These are phyloP conservation scores for Rhododendron williamsianum DNA, from an alignment of 148 eudicot genomes.

Conservation along the genomic window DNA sequence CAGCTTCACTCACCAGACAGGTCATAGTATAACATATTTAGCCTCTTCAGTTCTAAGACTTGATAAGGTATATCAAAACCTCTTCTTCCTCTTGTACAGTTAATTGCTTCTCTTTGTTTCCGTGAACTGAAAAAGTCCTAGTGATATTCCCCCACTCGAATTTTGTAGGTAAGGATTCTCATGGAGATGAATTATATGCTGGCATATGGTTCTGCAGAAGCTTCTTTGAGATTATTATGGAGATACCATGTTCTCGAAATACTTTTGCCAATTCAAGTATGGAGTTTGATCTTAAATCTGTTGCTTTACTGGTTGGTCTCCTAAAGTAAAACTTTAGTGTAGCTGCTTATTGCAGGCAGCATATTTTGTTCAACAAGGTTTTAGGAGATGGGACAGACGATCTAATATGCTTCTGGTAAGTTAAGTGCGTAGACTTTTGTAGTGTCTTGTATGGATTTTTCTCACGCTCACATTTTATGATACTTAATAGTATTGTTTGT, in stretches of 20 bases:
- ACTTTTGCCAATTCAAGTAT: conserved; percentile 85
- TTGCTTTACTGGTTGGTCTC: background rate
- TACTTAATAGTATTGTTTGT: background rate
- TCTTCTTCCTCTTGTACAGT: background rate
- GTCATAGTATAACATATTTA: conserved; percentile 39
- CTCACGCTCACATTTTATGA: background rate
- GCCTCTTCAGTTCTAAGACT: conserved; percentile 55
- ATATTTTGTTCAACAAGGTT: conserved; percentile 61
- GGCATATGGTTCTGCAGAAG: conserved; percentile 92
- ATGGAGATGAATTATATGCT: conserved; percentile 96
- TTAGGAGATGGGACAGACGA: conserved; percentile 62
- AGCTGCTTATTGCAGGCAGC: conserved; percentile 59
- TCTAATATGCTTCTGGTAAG: conserved; percentile 94
- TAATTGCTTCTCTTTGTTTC: background rate
- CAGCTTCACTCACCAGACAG: conserved; percentile 49
- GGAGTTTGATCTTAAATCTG: conserved; percentile 11
- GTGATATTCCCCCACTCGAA: background rate
- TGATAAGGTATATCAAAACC: conserved; percentile 49
- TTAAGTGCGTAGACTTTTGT: background rate
- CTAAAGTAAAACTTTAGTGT: conserved; percentile 12
- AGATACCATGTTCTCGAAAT: conserved; percentile 63
- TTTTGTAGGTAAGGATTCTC: conserved; percentile 62
- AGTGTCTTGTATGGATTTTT: background rate
- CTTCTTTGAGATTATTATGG: conserved; percentile 85
- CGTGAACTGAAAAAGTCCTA: background rate